Percentiles rank a stretch among this genome's conserved stretches.
These are phyloP conservation scores for Suillus subaureus DNA, from an alignment of 768 basidiomycete genomes.

Conservation along the genomic window DNA sequence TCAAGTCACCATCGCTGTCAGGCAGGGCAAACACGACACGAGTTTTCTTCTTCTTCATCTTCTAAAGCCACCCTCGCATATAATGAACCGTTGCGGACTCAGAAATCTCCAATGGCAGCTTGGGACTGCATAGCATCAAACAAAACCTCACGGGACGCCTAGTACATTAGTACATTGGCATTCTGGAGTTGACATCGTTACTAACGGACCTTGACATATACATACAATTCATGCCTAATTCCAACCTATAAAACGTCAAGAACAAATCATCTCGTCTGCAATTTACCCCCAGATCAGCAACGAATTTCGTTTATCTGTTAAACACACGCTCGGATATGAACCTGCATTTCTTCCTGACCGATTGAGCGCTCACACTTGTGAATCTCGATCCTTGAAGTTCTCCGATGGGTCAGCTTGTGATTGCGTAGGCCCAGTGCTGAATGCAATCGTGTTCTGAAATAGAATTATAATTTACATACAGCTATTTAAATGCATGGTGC, in stretches of 20 bases:
- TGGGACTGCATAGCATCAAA: background rate
- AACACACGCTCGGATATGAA: background rate
- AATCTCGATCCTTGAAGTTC: background rate
- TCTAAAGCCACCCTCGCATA: background rate
- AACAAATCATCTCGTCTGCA: background rate
- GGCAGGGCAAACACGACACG: background rate
- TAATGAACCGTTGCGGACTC: background rate
- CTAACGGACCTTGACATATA: background rate
- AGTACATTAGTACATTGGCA: background rate
- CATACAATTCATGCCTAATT: background rate
- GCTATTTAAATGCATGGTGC: background rate
- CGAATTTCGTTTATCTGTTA: background rate
- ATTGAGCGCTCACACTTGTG: background rate
- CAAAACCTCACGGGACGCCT: background rate
- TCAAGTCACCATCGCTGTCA: too few species aligned
- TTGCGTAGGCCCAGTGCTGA: background rate
- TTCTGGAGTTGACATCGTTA: background rate
- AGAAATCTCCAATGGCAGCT: background rate
- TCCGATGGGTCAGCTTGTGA: background rate
- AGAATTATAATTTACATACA: background rate
- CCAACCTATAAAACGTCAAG: background rate
- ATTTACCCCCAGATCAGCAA: background rate
- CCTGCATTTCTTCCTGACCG: background rate
- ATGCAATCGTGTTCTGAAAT: background rate
- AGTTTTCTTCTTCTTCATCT: too few species aligned